Conservation (phyloP, 225 moss, liverwort and hornwort genomes). For the Asterella californica region DNA sequence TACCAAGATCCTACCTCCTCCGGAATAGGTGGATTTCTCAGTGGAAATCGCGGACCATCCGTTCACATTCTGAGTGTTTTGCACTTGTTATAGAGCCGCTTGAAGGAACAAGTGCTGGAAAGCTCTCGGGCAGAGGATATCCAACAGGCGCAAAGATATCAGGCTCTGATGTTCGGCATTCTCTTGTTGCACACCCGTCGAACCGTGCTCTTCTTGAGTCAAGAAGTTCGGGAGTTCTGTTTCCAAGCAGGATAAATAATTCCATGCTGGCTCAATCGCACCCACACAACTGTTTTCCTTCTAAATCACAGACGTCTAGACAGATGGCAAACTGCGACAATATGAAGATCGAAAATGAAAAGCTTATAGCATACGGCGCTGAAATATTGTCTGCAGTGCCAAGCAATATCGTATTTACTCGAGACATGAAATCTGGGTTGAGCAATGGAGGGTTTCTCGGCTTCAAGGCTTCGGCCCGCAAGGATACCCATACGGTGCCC, state of each 20-base stretch:
- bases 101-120: background rate
- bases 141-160: background rate
- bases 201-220: background rate
- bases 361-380: constrained; percentile 34
- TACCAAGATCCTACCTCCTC: background rate
- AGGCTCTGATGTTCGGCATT: no score
- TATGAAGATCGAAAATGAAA: constrained; percentile 29
- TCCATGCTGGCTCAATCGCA: background rate
- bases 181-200: background rate
- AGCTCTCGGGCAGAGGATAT: background rate
- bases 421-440: constrained; percentile 20
- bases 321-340: constrained; percentile 28
- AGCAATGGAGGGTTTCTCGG: constrained; percentile 41
- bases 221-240: background rate
- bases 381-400: constrained; percentile 36
- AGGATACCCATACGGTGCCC: constrained; percentile 27
- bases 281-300: background rate
- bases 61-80: background rate
- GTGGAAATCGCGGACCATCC: background rate
- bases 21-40: background rate
- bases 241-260: background rate
- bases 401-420: constrained; percentile 33
- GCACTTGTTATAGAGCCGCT: background rate
- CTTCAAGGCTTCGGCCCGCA: constrained; percentile 20
- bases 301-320: background rate